Conservation (phyloP, 1,284 basidiomycete species). For the Pseudozyma sp. region DNA sequence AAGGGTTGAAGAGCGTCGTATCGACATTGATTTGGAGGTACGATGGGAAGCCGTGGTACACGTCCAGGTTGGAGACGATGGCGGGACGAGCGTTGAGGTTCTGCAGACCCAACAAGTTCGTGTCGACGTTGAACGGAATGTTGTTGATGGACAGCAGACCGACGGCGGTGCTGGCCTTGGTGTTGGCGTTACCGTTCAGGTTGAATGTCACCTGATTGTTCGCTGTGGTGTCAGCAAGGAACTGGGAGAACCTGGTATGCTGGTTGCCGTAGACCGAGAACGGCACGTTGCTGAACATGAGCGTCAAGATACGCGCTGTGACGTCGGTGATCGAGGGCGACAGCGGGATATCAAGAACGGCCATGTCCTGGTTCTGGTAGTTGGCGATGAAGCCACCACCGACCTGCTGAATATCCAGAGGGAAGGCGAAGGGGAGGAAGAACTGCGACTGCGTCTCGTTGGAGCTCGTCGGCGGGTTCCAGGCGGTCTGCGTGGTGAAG, state of each 20-base stretch:
- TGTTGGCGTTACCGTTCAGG: conserved; percentile 75
- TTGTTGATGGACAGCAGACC: conserved; percentile 74
- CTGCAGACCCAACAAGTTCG: conserved; percentile 77
- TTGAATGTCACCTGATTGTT: conserved; percentile 73
- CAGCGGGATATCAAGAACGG: conserved; percentile 76
- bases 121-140: conserved; percentile 77
- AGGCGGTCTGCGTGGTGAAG: conserved; percentile 74
- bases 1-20: conserved; percentile 69
- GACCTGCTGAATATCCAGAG: conserved; percentile 76
- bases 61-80: conserved; percentile 76
- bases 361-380: conserved; percentile 74
- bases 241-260: conserved; percentile 75
- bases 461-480: conserved; percentile 74
- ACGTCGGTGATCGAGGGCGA: conserved; percentile 77
- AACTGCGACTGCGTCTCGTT: conserved; percentile 76
- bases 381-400: conserved; percentile 76
- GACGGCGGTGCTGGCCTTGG: conserved; percentile 77
- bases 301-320: conserved; percentile 75
- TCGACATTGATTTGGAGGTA: conserved; percentile 80
- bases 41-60: conserved; percentile 77
- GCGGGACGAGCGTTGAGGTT: conserved; percentile 76
- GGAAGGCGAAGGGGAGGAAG: conserved; percentile 79
- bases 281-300: conserved; percentile 76
- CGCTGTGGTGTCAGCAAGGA: conserved; percentile 77
- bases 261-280: conserved; percentile 74